Conservation (phyloP, 1,139 yeast species). For the Yamadazyma membranifaciens region DNA sequence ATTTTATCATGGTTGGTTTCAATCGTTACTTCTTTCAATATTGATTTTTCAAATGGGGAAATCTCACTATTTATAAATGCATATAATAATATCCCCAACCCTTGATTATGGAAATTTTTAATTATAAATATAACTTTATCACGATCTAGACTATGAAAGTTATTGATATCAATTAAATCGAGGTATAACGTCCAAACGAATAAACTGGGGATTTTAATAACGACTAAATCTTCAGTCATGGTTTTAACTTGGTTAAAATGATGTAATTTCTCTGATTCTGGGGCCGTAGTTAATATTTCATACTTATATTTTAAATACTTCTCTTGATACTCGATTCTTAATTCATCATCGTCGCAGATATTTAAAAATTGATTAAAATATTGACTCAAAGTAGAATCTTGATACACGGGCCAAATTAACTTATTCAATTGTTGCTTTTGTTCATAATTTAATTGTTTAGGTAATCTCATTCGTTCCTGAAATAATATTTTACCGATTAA, state of each 20-base stretch:
- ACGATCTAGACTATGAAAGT: constrained; percentile 49
- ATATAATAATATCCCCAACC: constrained; percentile 61
- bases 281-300: constrained; percentile 45
- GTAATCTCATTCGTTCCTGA: constrained; percentile 40
- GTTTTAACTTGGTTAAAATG: constrained; percentile 47
- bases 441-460: constrained; percentile 31
- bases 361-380: constrained; percentile 60
- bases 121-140: constrained; percentile 50
- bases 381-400: constrained; percentile 48
- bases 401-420: constrained; percentile 50
- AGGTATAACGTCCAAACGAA: constrained; percentile 75
- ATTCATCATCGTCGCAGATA: constrained; percentile 58
- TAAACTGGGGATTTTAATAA: constrained; percentile 58
- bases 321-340: constrained; percentile 60
- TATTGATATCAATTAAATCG: constrained; percentile 68
- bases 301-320: constrained; percentile 57
- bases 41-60: constrained; percentile 52
- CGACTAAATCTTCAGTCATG: constrained; percentile 70
- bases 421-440: constrained; percentile 35
- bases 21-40: constrained; percentile 15
- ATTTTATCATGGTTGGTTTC: constrained; percentile 11
- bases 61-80: constrained; percentile 65
- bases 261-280: constrained; percentile 29
- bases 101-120: constrained; percentile 56
- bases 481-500: constrained; percentile 26